Evolutionary conservation across 139 green algal genomes (phyloP), one percentile per base, ranked within the genome.

Genomic region (Chlorella ohadii): DNA sequence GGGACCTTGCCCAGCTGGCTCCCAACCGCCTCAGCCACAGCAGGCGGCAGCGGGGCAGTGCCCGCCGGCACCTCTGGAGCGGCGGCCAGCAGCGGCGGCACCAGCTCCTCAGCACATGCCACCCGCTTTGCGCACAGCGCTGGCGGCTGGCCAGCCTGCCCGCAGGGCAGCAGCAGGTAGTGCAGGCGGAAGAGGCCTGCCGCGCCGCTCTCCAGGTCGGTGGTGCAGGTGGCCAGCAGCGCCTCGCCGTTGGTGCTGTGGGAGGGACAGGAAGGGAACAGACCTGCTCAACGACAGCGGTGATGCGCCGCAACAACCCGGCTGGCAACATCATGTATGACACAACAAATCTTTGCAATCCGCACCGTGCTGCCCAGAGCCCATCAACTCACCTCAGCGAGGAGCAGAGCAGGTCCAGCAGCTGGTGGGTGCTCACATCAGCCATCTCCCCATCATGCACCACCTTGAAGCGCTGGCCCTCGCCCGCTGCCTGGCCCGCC

Each of bases 381-480:
- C n/a, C n/a, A n/a, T n/a, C n/a, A n/a, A n/a, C n/a, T 41, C 38
- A 79, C 81, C 72, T 72, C n/a, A 81, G 72, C 22, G 61, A 78
- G 15, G 34, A 79, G 70, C 70, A 81, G 15, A 86, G 33, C 39
- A 86, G 39, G 28, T 57, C 41, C 81, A 86, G 68, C 81, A 86
- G 63, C 44, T 66, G 39, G 0, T 38, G 17, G 27, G 59, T 47
- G 59, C 44, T 81, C 7, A 86, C 81, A n/a, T 72, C 68, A 31
- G 55, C 68, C 63, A 86, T 71, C 23, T 51, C 68, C 31, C 81
- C 81, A 20, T 86, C 72, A 20, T 63, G 59, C 71, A 66, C 41
- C 59, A 86, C 81, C 68, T 81, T 81, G n/a, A 72, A 51, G 31
- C 4, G 59, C 36, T 71, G 56, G 23, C 19, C 34, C 22, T 41